Conservation (phyloP, 1,284 basidiomycete genomes). For the Trichosporon inkin region DNA sequence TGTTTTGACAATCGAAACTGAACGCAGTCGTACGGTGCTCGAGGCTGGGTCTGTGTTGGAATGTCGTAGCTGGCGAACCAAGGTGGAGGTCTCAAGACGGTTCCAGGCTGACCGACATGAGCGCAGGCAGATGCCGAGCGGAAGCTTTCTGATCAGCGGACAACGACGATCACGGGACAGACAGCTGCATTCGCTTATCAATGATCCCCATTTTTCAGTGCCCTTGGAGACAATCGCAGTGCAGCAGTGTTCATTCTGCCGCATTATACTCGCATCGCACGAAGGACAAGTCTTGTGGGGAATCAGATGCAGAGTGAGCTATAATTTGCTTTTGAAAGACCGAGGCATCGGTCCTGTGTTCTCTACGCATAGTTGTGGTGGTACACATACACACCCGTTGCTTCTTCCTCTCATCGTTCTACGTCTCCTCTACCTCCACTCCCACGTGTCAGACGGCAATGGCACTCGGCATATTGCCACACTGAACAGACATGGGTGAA, state of each 20-base stretch:
- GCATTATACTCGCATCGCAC: slow-evolving; percentile 1
- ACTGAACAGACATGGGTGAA: background rate
- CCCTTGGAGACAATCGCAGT: background rate
- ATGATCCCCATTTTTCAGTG: too few relatives aligned
- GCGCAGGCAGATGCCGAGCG: too few relatives aligned
- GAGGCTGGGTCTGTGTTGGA: too few relatives aligned
- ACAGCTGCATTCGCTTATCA: too few relatives aligned
- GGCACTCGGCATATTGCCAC: background rate
- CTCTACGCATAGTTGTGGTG: slow-evolving; percentile 4
- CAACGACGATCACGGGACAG: too few relatives aligned
- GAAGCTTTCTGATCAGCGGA: too few relatives aligned
- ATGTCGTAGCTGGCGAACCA: too few relatives aligned
- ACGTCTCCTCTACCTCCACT: background rate
- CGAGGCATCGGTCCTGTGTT: background rate
- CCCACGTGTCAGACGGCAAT: background rate
- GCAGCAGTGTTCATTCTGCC: background rate
- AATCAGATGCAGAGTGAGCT: slow-evolving; percentile 7
- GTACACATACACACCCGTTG: slow-evolving; percentile 7
- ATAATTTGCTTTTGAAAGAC: slow-evolving; percentile 1
- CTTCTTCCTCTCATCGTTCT: background rate
- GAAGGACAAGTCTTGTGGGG: background rate
- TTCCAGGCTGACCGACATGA: too few relatives aligned
- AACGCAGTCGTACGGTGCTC: too few relatives aligned
- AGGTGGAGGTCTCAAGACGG: too few relatives aligned
- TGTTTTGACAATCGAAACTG: too few relatives aligned